A percentile compares a stretch with the other conserved stretches of the same genome.
These are phyloP conservation scores for Claviceps maximensis DNA, from an alignment of 2,329 filamentous ascomycete genomes.

Conservation along the genomic window DNA sequence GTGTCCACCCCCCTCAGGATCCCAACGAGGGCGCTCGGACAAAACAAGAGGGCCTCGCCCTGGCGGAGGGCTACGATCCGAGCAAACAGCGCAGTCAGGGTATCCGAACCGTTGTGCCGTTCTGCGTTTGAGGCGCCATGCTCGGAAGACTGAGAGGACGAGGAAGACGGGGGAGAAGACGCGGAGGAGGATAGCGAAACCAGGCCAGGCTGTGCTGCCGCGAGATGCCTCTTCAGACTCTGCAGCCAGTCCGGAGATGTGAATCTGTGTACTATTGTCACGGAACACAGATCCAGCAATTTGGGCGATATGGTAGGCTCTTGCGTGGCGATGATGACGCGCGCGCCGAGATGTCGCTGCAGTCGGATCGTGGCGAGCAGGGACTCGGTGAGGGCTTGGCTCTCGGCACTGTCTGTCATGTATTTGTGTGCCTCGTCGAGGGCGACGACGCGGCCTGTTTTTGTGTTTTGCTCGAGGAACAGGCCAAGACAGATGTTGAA, in stretches of 20 bases:
- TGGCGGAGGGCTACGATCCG: constrained; percentile 28
- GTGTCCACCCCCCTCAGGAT: too few species aligned
- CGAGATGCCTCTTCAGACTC: constrained; percentile 31
- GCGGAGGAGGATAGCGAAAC: not conserved
- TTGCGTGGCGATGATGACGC: constrained; percentile 62
- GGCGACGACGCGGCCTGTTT: constrained; percentile 47
- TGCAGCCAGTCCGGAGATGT: constrained; percentile 50
- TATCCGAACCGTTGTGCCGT: not conserved
- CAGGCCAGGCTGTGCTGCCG: constrained; percentile 12
- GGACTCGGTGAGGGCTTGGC: constrained; percentile 43
- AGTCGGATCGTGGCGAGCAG: constrained; percentile 52
- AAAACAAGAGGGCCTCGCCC: constrained; percentile 34
- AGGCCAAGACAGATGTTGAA: constrained; percentile 60
- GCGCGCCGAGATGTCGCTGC: constrained; percentile 54
- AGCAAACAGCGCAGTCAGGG: constrained; percentile 22
- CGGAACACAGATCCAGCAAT: constrained; percentile 56
- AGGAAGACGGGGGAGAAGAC: too few species aligned
- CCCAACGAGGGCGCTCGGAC: constrained; percentile 27
- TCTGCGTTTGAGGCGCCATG: not conserved
- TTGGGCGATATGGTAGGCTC: constrained; percentile 59
- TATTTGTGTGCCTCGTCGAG: constrained; percentile 73
- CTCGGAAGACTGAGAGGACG: too few species aligned
- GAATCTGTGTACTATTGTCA: constrained; percentile 64
- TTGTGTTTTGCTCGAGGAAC: constrained; percentile 40
- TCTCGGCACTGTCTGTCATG: constrained; percentile 43